Percentiles rank a stretch among this genome's conserved stretches.
These are phyloP conservation scores for Xylaria bambusicola DNA, from an alignment of 495 filamentous ascomycete genomes.

Conservation along the genomic window DNA sequence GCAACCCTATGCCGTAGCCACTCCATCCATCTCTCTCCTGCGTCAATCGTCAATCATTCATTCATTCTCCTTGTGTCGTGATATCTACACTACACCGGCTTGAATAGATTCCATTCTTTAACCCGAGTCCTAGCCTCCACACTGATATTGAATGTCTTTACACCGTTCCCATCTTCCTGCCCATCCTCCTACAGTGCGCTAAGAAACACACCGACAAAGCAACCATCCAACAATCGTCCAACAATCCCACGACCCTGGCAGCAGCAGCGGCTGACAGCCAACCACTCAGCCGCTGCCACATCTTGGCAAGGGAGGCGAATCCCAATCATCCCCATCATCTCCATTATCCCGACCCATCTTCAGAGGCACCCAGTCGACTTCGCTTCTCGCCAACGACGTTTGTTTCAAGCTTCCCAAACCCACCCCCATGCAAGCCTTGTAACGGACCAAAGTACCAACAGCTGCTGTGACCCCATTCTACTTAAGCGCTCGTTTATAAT, in stretches of 20 bases:
- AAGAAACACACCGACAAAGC: too few species aligned
- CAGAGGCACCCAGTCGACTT: background rate
- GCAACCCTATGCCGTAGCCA: too few species aligned
- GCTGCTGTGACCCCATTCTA: background rate
- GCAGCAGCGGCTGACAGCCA: background rate
- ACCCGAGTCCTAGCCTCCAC: too few species aligned
- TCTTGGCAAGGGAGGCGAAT: constrained; percentile 12
- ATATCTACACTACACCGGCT: too few species aligned
- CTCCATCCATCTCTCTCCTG: too few species aligned
- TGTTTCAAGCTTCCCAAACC: background rate
- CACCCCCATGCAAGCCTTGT: background rate
- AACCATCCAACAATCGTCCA: too few species aligned
- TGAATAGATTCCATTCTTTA: too few species aligned
- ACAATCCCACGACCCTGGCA: background rate
- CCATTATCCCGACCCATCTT: background rate
- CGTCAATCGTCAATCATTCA: too few species aligned
- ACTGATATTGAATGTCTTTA: too few species aligned
- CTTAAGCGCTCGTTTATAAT: constrained; percentile 2
- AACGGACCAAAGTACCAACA: background rate
- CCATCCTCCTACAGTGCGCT: too few species aligned
- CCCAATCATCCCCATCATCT: background rate
- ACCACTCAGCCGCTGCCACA: constrained; percentile 15
- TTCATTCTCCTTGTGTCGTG: too few species aligned
- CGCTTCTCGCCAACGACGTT: constrained; percentile 1
- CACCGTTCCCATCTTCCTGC: too few species aligned